Evolutionary conservation across 371 early-diverging fungal species (phyloP), one percentile per base, ranked within the genome.

Genomic region (Syncephalastrum contaminatum): DNA sequence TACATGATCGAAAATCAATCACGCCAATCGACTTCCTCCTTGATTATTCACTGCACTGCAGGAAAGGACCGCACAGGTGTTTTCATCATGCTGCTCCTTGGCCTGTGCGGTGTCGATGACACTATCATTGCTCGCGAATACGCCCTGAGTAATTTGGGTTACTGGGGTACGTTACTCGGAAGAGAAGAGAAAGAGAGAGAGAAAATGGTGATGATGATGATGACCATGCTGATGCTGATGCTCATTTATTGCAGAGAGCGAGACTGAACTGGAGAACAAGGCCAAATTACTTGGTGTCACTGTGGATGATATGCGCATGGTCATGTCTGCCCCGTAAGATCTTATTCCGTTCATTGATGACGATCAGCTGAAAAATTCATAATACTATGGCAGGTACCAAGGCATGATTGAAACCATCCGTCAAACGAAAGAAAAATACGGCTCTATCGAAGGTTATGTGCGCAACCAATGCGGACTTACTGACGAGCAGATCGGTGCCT

Each of bases 61-160:
- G 94, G 94, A 47, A 94, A 94, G 69, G 95, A 94, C 60, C 81
- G 95, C 44, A 94, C 95, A 1, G 95, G 95, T 15, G 73, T 94
- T 25, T 81, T 88, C 43, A 78, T 81, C 20, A 88, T 89, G 69
- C 61, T 95, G 48, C 56, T 93, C 27, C 76, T 89, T 40, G 80
- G 82, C 25, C 72, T 90, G 15, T 82, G 87, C 48, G 91, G 85
- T 10, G 91, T 93, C 0, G 81, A 85, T 53, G 88, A 88, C 30
- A 83, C 84, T 40, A 66, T 84, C 55, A 90, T 95, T 61, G 85
- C 89, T 3, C 76, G 74, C 48, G 93, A 93, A 63, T 95, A 94
- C 64, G 85, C 81, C 13, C 41, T 84, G 40, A 86, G 82, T 15
- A 70, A 73, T 43, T 60, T 70, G 15, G 79, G 79, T 18, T 78